Percentiles rank a stretch among this genome's conserved stretches.
Evolutionary conservation across 805 yeast genomes (phyloP).

Genomic region (Cyberlindnera galapagoensis): DNA sequence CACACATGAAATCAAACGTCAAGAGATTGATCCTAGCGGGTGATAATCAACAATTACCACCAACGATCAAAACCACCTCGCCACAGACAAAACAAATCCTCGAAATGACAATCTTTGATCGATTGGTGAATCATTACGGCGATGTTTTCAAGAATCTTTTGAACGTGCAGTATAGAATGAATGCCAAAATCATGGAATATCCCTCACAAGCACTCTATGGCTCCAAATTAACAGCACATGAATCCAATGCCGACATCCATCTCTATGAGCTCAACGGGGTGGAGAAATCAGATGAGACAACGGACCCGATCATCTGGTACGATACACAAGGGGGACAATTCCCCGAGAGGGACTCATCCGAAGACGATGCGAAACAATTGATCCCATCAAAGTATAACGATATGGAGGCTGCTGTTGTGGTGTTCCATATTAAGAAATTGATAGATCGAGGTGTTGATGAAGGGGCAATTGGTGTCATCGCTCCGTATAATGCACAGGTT

Average conservation of each 20-base stretch:
- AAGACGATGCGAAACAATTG: conserved; percentile 16
- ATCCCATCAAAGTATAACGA: conserved; percentile 66
- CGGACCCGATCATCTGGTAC: conserved; percentile 63
- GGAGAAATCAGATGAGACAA: conserved; percentile 47
- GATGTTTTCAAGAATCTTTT: conserved; percentile 48
- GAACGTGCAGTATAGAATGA: conserved; percentile 85
- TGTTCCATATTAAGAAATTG: conserved; percentile 48
- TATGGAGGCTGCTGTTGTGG: conserved; percentile 62
- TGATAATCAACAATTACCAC: conserved; percentile 88
- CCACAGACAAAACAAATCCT: conserved; percentile 37
- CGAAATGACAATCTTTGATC: conserved; percentile 72
- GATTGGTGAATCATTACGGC: conserved; percentile 50
- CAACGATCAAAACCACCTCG: conserved; percentile 65
- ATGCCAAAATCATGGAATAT: conserved; percentile 66
- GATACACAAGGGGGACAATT: conserved; percentile 91
- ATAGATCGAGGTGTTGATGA: conserved; percentile 45
- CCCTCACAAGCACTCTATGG: conserved; percentile 64
- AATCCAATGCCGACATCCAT: conserved; percentile 43
- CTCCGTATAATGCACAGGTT: conserved; percentile 91
- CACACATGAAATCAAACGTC: conserved; percentile 39
- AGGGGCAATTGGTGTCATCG: conserved; percentile 69
- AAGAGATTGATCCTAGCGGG: conserved; percentile 78
- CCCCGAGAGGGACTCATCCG: conserved; percentile 48
- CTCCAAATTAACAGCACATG: conserved; percentile 55
- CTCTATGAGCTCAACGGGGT: conserved; percentile 51